Base-by-base conservation (phyloP, 441 rosid genomes). In the Euphorbia celastroides region DNA sequence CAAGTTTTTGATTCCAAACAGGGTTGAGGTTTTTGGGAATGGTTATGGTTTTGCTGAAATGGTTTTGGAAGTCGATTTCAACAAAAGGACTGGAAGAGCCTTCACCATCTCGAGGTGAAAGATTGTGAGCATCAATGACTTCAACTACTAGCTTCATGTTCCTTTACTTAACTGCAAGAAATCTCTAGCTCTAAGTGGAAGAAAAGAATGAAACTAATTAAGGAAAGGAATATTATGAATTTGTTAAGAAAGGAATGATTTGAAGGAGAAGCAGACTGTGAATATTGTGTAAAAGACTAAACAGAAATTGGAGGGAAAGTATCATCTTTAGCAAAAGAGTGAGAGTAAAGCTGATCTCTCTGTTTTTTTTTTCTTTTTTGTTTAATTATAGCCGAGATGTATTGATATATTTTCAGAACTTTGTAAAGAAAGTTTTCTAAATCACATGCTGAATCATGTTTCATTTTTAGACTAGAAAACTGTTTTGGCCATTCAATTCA, bases 161-260 rank as follows among this genome's bases (percentile, higher is more conserved):
- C 72, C 70, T 77, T 81, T 77, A 74, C n/a, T n/a, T n/a, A n/a
- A n/a, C 62, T 50, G 22, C 77, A 80, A 77, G 84, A 70, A 74
- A 80, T 65, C 80, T 72, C 36, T 69, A 75, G 71, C 84, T 79
- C 66, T 46, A 71, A 73, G 59, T 19, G 62, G 81, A 86, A 86
- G 95, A 80, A 88, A 90, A 66, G 89, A 75, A 85, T 46, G 16
- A n/a, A n/a, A n/a, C n/a, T n/a, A n/a, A n/a, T n/a, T n/a, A n/a
- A 7, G 44, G 8, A 5, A 38, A 38, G 1, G 2, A 14, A 5
- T 1, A 2, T 38, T 3, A 10, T 38, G 8, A 42, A 44, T 68
- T 26, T 36, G 64, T 70, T 55, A 86, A 83, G 89, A 75, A 86
- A 90, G 79, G 92, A 78, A 88, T 84, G 82, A 38, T 78, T 74